Conservation (phyloP, 192 early-diverging fungal species). For the Dimargaris cristalligena region DNA sequence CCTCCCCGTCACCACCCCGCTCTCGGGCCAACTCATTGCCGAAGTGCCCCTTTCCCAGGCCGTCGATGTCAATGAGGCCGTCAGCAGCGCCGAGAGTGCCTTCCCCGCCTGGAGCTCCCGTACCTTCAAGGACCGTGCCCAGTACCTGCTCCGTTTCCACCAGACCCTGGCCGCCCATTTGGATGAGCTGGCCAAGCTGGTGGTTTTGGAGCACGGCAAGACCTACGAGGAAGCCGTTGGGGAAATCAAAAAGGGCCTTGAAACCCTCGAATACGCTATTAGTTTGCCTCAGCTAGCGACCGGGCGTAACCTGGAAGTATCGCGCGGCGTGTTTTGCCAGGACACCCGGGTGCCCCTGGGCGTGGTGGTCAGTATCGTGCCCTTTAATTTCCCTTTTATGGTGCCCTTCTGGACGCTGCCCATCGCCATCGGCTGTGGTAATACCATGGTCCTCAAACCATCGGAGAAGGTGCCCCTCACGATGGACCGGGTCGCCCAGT, state of each 20-base stretch:
- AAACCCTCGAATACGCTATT: conserved; percentile 63
- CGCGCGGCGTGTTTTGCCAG: conserved; percentile 43
- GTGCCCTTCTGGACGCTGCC: conserved; percentile 73
- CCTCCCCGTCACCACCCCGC: conserved; percentile 45
- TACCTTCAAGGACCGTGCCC: conserved; percentile 55
- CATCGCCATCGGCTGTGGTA: conserved; percentile 48
- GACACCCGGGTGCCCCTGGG: conserved; percentile 50
- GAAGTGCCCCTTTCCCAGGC: conserved; percentile 38
- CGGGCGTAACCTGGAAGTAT: conserved; percentile 46
- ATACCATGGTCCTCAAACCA: conserved; percentile 63
- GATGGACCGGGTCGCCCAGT: conserved; percentile 43
- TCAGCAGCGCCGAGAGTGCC: conserved; percentile 35
- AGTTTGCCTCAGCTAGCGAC: conserved; percentile 43
- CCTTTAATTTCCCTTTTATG: conserved; percentile 77
- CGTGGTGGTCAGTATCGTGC: conserved; percentile 62
- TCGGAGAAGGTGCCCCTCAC: conserved; percentile 71
- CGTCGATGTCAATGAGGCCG: conserved; percentile 40
- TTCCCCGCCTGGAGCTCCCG: conserved; percentile 36
- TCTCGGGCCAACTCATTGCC: conserved; percentile 41
- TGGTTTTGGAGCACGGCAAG: conserved; percentile 70
- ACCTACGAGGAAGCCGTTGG: conserved; percentile 49
- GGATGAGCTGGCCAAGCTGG: conserved; percentile 50
- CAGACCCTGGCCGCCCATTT: conserved; percentile 31
- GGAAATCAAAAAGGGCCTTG: conserved; percentile 58
- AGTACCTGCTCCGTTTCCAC: conserved; percentile 41